Base-by-base conservation (phyloP, 2,329 filamentous ascomycete species). In the Neonectria coccinea region DNA sequence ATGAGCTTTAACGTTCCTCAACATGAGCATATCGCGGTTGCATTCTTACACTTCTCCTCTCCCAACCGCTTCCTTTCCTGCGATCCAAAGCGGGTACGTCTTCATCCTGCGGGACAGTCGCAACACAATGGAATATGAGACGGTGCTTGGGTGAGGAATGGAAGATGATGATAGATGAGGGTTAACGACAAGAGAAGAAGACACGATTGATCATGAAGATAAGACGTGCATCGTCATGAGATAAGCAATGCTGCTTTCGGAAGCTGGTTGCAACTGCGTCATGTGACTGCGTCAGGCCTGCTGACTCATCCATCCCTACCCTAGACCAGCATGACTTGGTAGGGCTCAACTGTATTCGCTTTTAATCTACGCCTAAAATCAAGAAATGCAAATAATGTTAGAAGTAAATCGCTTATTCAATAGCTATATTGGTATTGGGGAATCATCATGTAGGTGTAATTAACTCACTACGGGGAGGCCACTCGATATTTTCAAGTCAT, bases 1-100 rank as follows among this genome's bases (percentile, higher is more conserved):
- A 33, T 33, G 2, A 9, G n/a, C 52, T 53, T 10, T 33, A 39
- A 47, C 39, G 51, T 5, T 45, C 41, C 16, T 14, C 11, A n/a
- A 16, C 12, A 5, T 18, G 20, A 51, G 20, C 22, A 5, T 22
- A 5, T 42, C 14, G 22, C 59, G 56, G 72, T 64, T 70, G 73
- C 44, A 77, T 14, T 41, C 83, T 79, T 74, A 86, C 84, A 79
- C 75, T 66, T 84, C 81, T 59, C 79, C 82, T 53, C 73, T 73
- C 2, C 84, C 84, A 18, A 67, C 68, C 10, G 73, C 65, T 27
- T 67, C 66, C 39, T 64, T 59, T 25, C 75, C 75, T 10, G 59
- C 70, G 33, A 74, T 65, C 75, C 75, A 77, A 14, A 76, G 64
- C 16, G 42, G 51, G 29, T 63, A 62, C 1, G 56, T 45, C 6